Evolutionary conservation across 2,329 filamentous ascomycete species (phyloP), one percentile per base, ranked within the genome.

Genomic region (Pleomassaria siparia): DNA sequence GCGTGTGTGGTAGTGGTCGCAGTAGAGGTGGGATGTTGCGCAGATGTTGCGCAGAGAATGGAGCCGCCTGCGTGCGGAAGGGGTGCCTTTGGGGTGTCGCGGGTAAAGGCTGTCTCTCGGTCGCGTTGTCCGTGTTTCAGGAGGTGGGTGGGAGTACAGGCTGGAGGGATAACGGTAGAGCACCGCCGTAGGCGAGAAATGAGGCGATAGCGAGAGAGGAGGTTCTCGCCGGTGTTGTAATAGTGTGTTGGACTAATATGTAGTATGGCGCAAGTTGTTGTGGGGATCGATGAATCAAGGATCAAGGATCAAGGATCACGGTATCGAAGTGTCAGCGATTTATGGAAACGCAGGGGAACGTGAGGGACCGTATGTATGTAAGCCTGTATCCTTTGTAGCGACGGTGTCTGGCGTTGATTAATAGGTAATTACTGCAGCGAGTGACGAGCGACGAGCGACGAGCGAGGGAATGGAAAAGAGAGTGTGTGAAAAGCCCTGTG

Each of bases 181-280:
- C 37, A 43, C 21, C 46, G 43, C 40, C 40, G 49, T 49, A 50
- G 60, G 58, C 62, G 68, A 67, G 59, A 64, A 69, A 54, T 59
- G 65, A 63, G 62, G 55, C 63, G 47, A 62, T 53, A 59, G 53
- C 44, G 54, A 60, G 44, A 59, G 58, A 54, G n/a, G n/a, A n/a
- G 44, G 53, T 55, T 18, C 22, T 54, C 56, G 54, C 44, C 50
- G 54, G 29, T 16, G 37, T 36, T 20, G 41, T n/a, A n/a, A n/a
- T n/a, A n/a, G n/a, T n/a, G n/a, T n/a, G n/a, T n/a, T n/a, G n/a
- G n/a, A n/a, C n/a, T n/a, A n/a, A n/a, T n/a, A n/a, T n/a, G n/a
- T n/a, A n/a, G n/a, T n/a, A n/a, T 16, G 13, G 41, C 45, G 50
- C 46, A 45, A 55, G 53, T 51, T 53, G 54, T 47, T 55, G 54